phyloP scores from a whole-genome alignment of 2,329 filamentous ascomycete genomes.

The Anthostomella pinea region DNA sequence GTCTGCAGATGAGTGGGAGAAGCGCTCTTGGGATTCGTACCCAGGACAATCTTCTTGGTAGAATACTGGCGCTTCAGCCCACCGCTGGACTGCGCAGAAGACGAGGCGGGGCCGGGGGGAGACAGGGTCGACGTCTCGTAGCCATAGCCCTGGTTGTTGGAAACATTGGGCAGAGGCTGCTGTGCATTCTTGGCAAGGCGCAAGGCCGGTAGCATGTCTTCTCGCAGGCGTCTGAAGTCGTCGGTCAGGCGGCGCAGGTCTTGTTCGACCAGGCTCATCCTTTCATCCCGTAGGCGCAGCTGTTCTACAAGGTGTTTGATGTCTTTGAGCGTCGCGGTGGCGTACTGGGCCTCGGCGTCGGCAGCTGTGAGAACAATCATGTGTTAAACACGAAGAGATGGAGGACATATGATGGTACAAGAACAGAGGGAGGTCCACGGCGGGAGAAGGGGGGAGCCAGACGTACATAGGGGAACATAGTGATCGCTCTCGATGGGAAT shows the following conservation, averaged over 20 bases:
- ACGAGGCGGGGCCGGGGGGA: slow-evolving; percentile 56
- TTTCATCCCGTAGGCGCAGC: slow-evolving; percentile 84
- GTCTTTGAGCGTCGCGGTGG: slow-evolving; percentile 87
- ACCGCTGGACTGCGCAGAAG: slow-evolving; percentile 48
- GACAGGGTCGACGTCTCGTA: slow-evolving; percentile 53
- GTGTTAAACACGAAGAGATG: too few relatives aligned
- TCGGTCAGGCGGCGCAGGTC: slow-evolving; percentile 82
- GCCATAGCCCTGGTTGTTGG: slow-evolving; percentile 42
- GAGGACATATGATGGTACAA: too few relatives aligned
- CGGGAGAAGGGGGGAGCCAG: neutral
- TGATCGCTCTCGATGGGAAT: slow-evolving; percentile 88
- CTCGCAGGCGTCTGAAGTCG: slow-evolving; percentile 82
- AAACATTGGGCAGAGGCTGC: slow-evolving; percentile 70
- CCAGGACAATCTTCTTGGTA: slow-evolving; percentile 71
- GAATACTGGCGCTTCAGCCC: slow-evolving; percentile 70
- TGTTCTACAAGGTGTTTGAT: slow-evolving; percentile 89
- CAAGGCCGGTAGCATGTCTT: slow-evolving; percentile 87
- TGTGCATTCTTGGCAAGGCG: slow-evolving; percentile 89
- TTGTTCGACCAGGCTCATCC: slow-evolving; percentile 77
- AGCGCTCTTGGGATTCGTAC: slow-evolving; percentile 68
- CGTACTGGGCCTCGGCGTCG: slow-evolving; percentile 81
- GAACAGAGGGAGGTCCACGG: slow-evolving; percentile 3
- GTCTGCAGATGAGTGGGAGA: slow-evolving; percentile 72
- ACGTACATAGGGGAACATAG: slow-evolving; percentile 87
- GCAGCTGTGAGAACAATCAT: slow-evolving; percentile 58